Percentiles rank a stretch among this genome's conserved stretches.
Conservation (phyloP, 495 filamentous ascomycete species). For the Cairneyella variabilis region DNA sequence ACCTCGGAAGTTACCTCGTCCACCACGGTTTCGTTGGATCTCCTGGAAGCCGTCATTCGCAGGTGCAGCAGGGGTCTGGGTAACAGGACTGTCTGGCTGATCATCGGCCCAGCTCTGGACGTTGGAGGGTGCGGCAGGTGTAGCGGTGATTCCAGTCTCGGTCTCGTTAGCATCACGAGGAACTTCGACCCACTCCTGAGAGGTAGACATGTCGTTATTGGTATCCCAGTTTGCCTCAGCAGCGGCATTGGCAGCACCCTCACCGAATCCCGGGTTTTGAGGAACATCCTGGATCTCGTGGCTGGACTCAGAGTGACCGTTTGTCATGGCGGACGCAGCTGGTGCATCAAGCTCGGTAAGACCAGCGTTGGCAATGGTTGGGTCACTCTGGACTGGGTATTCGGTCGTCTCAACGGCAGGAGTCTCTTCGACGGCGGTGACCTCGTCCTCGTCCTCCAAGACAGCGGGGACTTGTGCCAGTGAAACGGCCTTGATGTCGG, state of each 20-base stretch:
- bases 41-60: slow-evolving; percentile 66
- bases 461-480: slow-evolving; percentile 44
- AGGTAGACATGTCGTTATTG: slow-evolving; percentile 46
- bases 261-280: slow-evolving; percentile 53
- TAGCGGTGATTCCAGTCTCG: slow-evolving; percentile 61
- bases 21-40: slow-evolving; percentile 53
- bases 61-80: slow-evolving; percentile 29
- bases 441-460: slow-evolving; percentile 31
- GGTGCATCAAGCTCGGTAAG: slow-evolving; percentile 64
- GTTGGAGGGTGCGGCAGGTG: slow-evolving; percentile 49
- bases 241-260: slow-evolving; percentile 61
- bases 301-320: slow-evolving; percentile 39
- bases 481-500: slow-evolving; percentile 61
- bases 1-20: slow-evolving; percentile 35
- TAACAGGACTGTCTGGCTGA: slow-evolving; percentile 40
- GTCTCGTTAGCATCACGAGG: slow-evolving; percentile 70
- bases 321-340: slow-evolving; percentile 41
- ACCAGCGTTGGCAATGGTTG: slow-evolving; percentile 68
- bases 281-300: slow-evolving; percentile 36
- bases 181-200: slow-evolving; percentile 75
- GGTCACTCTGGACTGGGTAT: slow-evolving; percentile 55
- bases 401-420: slow-evolving; percentile 27
- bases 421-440: slow-evolving; percentile 13
- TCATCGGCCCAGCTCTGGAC: slow-evolving; percentile 69
- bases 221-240: slow-evolving; percentile 68